Evolutionary conservation across 2,329 filamentous ascomycete species (phyloP).

Genomic region (Xylariales sp.): DNA sequence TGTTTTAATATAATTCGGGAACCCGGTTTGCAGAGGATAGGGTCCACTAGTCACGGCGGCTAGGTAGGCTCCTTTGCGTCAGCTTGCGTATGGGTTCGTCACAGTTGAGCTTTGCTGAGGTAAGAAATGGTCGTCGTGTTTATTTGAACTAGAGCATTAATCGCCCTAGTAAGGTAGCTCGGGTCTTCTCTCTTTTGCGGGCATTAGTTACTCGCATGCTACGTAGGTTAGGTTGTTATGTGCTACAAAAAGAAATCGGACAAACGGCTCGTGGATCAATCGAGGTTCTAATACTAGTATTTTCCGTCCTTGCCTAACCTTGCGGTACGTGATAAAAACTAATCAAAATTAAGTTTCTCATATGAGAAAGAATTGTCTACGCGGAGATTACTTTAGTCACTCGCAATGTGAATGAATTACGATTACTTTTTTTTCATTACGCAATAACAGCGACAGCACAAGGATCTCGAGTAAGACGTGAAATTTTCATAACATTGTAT

Average conservation of each 20-base stretch:
- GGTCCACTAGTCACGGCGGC: background rate
- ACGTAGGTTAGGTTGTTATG: conserved; percentile 19
- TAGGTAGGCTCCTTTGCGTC: background rate
- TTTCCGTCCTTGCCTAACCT: no score
- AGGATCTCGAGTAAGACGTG: no score
- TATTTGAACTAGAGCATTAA: conserved; percentile 6
- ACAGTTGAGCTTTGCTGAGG: background rate
- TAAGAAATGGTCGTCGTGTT: conserved; percentile 3
- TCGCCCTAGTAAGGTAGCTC: background rate
- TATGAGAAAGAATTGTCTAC: no score
- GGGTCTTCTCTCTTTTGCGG: background rate
- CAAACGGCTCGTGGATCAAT: conserved; percentile 6
- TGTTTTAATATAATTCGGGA: conserved; percentile 26
- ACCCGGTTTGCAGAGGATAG: background rate
- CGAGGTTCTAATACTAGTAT: background rate
- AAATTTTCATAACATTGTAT: background rate
- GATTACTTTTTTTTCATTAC: no score
- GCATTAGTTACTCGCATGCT: background rate
- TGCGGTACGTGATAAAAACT: no score
- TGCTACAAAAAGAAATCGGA: conserved; percentile 1
- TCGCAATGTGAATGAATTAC: no score
- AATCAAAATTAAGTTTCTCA: no score
- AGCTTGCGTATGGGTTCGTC: conserved; percentile 4
- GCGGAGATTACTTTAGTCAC: no score
- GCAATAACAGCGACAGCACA: no score